These are phyloP conservation scores for Heliamphora pulchella DNA, from an alignment of 179 eudicot species.

Conservation along the genomic window DNA sequence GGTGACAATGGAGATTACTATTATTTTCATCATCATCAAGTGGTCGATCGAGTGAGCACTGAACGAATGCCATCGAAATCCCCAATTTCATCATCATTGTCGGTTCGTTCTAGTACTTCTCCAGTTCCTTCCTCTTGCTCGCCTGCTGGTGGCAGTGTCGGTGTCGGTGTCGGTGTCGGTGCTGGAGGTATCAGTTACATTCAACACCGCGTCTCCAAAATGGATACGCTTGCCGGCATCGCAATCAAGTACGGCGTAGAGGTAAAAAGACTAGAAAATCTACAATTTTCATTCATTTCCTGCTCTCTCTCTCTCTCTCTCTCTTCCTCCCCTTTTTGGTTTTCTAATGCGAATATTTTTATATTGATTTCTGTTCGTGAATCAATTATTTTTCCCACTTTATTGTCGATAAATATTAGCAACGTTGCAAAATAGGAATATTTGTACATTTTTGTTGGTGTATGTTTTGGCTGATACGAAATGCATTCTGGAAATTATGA, in stretches of 20 bases:
- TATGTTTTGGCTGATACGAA: neutral
- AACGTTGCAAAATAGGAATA: neutral
- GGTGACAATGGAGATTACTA: neutral
- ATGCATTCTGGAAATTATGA: neutral
- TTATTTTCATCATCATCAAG: neutral
- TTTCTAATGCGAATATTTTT: neutral
- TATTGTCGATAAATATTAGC: neutral
- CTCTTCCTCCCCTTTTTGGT: neutral
- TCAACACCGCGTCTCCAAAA: constrained; percentile 59
- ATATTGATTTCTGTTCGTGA: neutral
- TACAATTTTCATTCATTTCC: neutral
- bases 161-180: neutral
- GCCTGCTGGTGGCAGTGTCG: neutral
- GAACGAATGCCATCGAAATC: constrained; percentile 18
- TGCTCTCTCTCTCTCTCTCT: neutral
- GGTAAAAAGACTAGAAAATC: constrained; percentile 31
- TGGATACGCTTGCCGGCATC: constrained; percentile 80
- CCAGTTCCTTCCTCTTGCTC: constrained; percentile 25
- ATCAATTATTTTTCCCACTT: neutral
- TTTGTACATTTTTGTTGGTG: neutral
- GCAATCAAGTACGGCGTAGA: constrained; percentile 91
- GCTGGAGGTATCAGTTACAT: constrained; percentile 24
- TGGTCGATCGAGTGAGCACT: constrained; percentile 1
- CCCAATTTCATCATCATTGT: constrained; percentile 19
- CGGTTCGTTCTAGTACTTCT: constrained; percentile 25